A percentile compares a stretch with the other conserved stretches of the same genome.
These are phyloP conservation scores for Podospora anserina DNA, from an alignment of 495 filamentous ascomycete species.

Conservation along the genomic window DNA sequence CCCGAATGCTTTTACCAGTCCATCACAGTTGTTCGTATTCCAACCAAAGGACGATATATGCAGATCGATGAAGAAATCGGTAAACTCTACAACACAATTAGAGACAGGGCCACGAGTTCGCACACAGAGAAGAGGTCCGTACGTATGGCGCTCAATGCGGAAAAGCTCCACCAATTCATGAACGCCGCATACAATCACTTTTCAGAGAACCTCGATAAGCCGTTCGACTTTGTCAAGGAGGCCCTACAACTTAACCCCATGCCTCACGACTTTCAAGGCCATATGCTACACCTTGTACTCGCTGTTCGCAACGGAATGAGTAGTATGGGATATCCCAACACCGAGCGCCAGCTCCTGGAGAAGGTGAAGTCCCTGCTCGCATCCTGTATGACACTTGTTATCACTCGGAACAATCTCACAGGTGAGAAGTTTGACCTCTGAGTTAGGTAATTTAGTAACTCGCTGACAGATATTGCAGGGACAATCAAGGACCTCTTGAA, in stretches of 20 bases:
- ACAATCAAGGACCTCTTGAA: no score
- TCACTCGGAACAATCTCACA: no score
- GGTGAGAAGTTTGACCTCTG: no score
- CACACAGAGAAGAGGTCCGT: constrained; percentile 38
- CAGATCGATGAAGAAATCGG: constrained; percentile 49
- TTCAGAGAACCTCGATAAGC: constrained; percentile 44
- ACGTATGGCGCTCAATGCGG: constrained; percentile 49
- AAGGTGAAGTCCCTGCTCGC: constrained; percentile 39
- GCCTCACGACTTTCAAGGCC: constrained; percentile 30
- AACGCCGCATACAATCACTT: constrained; percentile 58
- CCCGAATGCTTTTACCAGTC: constrained; percentile 53
- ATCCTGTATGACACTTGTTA: constrained; percentile 41
- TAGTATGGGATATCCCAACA: no score
- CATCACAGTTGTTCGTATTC: constrained; percentile 53
- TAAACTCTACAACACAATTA: constrained; percentile 46
- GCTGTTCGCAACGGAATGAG: no score
- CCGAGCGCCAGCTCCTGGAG: no score
- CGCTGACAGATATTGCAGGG: no score
- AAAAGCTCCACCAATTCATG: constrained; percentile 51
- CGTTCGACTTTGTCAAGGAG: constrained; percentile 56
- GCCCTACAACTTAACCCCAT: constrained; percentile 46
- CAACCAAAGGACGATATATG: constrained; percentile 44
- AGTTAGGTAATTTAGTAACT: no score
- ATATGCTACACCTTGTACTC: no score
- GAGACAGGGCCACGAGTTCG: constrained; percentile 37